Conservation (phyloP, 495 filamentous ascomycete species). For the Aspergillus bertholletiae region DNA sequence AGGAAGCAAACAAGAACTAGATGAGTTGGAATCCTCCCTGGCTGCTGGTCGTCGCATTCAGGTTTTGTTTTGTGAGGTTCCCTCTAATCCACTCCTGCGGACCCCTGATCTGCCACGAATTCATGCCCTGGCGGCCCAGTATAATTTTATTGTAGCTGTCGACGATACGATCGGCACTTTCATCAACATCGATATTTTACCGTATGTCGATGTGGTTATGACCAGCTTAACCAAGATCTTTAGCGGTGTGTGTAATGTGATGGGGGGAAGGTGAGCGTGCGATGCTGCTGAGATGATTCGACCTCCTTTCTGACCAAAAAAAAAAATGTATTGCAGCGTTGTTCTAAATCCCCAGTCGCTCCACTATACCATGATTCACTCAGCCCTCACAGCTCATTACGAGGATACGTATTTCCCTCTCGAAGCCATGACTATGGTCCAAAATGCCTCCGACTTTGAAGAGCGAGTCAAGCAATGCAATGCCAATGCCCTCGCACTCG, state of each 20-base stretch:
- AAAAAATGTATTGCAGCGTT: background rate
- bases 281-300: background rate
- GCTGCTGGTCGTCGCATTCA: constrained; percentile 15
- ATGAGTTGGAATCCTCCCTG: constrained; percentile 26
- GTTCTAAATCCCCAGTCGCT: constrained; percentile 11
- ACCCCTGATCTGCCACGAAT: constrained; percentile 40
- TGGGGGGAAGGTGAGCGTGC: constrained; percentile 17
- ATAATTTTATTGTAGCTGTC: constrained; percentile 37
- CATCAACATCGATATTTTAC: constrained; percentile 38
- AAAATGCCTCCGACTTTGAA: constrained; percentile 15
- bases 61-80: constrained; percentile 42
- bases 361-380: constrained; percentile 6
- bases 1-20: constrained; percentile 24
- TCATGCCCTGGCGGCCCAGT: constrained; percentile 29
- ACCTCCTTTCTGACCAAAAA: background rate
- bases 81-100: constrained; percentile 40
- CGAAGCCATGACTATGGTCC: constrained; percentile 12
- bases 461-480: constrained; percentile 15
- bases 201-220: constrained; percentile 17
- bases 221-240: constrained; percentile 26
- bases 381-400: background rate
- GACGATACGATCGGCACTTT: constrained; percentile 49
- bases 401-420: constrained; percentile 18
- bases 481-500: constrained; percentile 7
- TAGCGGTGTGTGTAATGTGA: constrained; percentile 23